Evolutionary conservation across 768 basidiomycete species (phyloP), one percentile per base, ranked within the genome.

Genomic region (Termitomyces eurrhizus): DNA sequence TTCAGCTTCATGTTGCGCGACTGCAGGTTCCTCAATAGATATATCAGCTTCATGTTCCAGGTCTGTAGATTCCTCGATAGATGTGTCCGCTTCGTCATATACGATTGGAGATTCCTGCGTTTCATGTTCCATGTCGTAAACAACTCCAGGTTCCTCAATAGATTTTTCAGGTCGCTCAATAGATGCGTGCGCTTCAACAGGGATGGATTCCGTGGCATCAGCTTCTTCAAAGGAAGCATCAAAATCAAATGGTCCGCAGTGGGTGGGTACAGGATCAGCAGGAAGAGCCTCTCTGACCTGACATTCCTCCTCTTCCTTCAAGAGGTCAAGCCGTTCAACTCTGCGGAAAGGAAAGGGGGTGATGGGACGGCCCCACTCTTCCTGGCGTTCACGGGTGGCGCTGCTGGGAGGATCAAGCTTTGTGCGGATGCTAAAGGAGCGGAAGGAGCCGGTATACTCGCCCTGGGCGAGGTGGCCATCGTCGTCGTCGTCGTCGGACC

Each of bases 381-480:
- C 81, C 71, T 78, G 80, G 41, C 82, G 75, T 7, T 66, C 73
- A 36, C 74, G 71, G 21, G 83, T 85, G 14, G 73, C 75, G 64
- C 82, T 85, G 53, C 83, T 84, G 4, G 87, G 85, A 0, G 88
- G 87, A 62, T 87, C 89, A 18, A 71, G 72, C 74, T 89, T 90
- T 21, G 84, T 88, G 21, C 79, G 84, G 4, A 89, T 80, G 8
- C 67, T 75, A 54, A 86, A 63, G 59, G 80, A 77, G 68, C 73
- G 82, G 74, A 83, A 90, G 36, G 75, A 78, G 12, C 88, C 89
- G 7, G 89, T 91, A 66, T 80, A 90, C 62, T 90, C 87, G 24
- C 88, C 86, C 35, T 80, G 75, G 1, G 75, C 81, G 57, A 81
- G 77, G 1, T 65, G 69, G 1, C 56, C 54, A n/a, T 73, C 75